Conservation (phyloP, 805 yeast species). For the Metahyphopichia silvanorum region DNA sequence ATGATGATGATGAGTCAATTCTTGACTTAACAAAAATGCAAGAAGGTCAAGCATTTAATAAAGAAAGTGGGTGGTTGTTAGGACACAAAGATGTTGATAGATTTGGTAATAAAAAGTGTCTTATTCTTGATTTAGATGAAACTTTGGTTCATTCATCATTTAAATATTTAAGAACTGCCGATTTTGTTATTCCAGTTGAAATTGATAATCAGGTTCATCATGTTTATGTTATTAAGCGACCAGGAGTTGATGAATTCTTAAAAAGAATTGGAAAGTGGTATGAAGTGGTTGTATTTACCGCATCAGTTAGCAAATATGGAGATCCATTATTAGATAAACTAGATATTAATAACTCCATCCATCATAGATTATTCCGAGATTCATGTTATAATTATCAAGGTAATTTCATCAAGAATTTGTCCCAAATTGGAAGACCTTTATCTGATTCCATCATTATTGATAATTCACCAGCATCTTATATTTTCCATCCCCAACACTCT, state of each 20-base stretch:
- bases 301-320: constrained; percentile 92
- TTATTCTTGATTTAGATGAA: constrained; percentile 90
- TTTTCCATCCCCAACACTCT: constrained; percentile 97
- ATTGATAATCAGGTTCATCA: constrained; percentile 90
- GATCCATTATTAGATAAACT: constrained; percentile 90
- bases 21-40: constrained; percentile 64
- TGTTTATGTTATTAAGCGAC: constrained; percentile 94
- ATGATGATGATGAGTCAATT: constrained; percentile 22
- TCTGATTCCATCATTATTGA: constrained; percentile 85
- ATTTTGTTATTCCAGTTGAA: constrained; percentile 96
- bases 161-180: constrained; percentile 87
- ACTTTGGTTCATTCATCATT: constrained; percentile 95
- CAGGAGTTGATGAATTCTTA: constrained; percentile 95
- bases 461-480: constrained; percentile 97
- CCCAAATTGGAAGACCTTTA: constrained; percentile 92
- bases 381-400: constrained; percentile 93
- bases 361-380: constrained; percentile 92
- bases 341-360: constrained; percentile 71
- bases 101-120: constrained; percentile 70
- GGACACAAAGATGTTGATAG: constrained; percentile 46
- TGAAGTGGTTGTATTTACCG: constrained; percentile 97
- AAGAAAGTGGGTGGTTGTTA: constrained; percentile 61
- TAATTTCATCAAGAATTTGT: constrained; percentile 87
- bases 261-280: constrained; percentile 76
- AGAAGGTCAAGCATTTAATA: constrained; percentile 66